phyloP scores from a whole-genome alignment of 2,329 filamentous ascomycete species.

The Acrodontium crateriforme region DNA sequence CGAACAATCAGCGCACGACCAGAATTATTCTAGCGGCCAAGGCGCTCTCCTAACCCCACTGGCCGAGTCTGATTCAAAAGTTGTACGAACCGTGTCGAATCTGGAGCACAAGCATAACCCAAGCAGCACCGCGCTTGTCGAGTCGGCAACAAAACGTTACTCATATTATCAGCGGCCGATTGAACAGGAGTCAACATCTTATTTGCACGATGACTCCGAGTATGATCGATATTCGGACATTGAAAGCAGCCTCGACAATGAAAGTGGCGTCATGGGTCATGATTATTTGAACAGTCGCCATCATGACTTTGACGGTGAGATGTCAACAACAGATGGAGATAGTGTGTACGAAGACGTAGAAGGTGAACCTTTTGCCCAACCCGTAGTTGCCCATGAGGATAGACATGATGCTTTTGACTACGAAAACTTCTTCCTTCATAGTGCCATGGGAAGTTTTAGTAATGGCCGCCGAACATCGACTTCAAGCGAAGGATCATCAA shows the following conservation, averaged over 20 bases:
- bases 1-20: too few relatives aligned
- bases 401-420: constrained; percentile 94
- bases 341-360: constrained; percentile 34
- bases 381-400: constrained; percentile 59
- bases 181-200: constrained; percentile 4
- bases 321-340: constrained; percentile 13
- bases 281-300: too few relatives aligned
- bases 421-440: constrained; percentile 88
- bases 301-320: constrained; percentile 8
- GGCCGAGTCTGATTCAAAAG: too few relatives aligned
- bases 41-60: too few relatives aligned
- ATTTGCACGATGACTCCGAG: too few relatives aligned
- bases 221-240: too few relatives aligned
- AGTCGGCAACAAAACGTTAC: constrained; percentile 13
- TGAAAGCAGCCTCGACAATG: background rate
- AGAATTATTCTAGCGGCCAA: too few relatives aligned
- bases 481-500: constrained; percentile 24
- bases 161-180: constrained; percentile 13
- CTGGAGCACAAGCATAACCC: constrained; percentile 17
- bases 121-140: constrained; percentile 13
- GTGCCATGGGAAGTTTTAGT: constrained; percentile 68
- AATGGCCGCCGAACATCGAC: constrained; percentile 18
- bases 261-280: background rate
- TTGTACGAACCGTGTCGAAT: too few relatives aligned
- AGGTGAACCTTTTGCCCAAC: constrained; percentile 12